Conservation (phyloP, 2,329 filamentous ascomycete genomes). For the Diaporthe amygdali region DNA sequence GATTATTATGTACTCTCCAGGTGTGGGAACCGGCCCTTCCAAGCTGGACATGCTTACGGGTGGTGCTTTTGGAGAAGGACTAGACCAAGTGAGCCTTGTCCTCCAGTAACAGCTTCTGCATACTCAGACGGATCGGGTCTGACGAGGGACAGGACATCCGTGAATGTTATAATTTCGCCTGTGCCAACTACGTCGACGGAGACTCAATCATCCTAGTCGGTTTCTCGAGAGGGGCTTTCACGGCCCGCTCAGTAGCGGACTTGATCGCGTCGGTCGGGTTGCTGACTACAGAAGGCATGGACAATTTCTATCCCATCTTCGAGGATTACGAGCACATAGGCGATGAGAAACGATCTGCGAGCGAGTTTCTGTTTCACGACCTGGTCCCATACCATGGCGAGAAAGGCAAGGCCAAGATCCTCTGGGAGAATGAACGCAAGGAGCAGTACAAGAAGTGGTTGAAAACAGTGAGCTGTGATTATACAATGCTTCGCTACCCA, state of each 20-base stretch:
- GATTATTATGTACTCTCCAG: conserved; percentile 38
- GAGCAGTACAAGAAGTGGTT: conserved; percentile 42
- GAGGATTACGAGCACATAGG: conserved; percentile 42
- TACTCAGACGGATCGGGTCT: neutral
- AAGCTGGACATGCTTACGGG: conserved; percentile 36
- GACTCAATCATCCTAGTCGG: conserved; percentile 43
- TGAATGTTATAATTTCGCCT: conserved; percentile 44
- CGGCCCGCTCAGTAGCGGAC: conserved; percentile 44
- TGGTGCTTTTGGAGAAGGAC: conserved; percentile 38
- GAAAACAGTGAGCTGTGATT: conserved; percentile 33
- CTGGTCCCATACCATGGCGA: conserved; percentile 32
- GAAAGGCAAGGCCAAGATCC: conserved; percentile 35
- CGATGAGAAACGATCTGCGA: conserved; percentile 25
- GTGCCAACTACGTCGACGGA: conserved; percentile 42
- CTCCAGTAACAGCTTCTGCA: neutral
- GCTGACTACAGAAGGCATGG: conserved; percentile 46
- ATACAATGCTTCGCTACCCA: neutral
- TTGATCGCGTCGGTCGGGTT: conserved; percentile 45
- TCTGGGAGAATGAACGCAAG: conserved; percentile 40
- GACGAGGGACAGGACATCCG: conserved; percentile 33
- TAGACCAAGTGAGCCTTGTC: conserved; percentile 29
- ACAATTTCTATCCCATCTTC: conserved; percentile 48
- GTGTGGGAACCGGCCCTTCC: conserved; percentile 36
- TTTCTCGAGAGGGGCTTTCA: conserved; percentile 47
- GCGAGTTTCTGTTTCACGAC: conserved; percentile 31